phyloP scores from a whole-genome alignment of 1,139 yeast genomes.

The Debaryomyces sp. region DNA sequence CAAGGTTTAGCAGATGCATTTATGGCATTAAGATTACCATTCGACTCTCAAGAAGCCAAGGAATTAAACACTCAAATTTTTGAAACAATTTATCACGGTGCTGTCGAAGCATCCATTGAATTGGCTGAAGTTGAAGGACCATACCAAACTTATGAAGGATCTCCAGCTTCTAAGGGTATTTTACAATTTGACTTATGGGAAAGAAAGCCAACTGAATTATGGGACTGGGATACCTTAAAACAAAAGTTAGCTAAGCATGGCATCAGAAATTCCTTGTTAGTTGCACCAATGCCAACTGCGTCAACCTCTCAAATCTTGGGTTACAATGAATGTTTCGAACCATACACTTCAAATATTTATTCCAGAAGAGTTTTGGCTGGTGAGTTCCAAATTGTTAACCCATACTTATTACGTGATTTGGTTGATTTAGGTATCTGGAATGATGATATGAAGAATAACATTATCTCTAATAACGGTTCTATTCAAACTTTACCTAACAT shows the following conservation, averaged over 20 bases:
- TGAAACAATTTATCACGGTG: constrained; percentile 63
- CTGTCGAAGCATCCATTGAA: constrained; percentile 58
- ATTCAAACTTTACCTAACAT: constrained; percentile 76
- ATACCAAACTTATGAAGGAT: constrained; percentile 53
- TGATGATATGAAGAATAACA: constrained; percentile 76
- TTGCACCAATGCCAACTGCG: constrained; percentile 70
- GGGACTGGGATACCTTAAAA: constrained; percentile 59
- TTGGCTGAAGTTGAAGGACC: constrained; percentile 51
- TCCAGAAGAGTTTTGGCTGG: constrained; percentile 87
- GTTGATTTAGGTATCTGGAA: constrained; percentile 85
- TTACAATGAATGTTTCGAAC: constrained; percentile 64
- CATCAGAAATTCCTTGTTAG: constrained; percentile 58
- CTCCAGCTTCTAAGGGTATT: constrained; percentile 61
- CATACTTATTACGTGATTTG: constrained; percentile 76
- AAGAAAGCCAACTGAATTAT: constrained; percentile 57
- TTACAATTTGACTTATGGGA: constrained; percentile 63
- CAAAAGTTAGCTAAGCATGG: constrained; percentile 48
- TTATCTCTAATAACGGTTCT: constrained; percentile 82
- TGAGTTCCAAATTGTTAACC: constrained; percentile 87
- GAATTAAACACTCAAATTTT: constrained; percentile 59
- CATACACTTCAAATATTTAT: constrained; percentile 85
- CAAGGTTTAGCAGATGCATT: constrained; percentile 66
- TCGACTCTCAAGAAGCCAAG: constrained; percentile 59
- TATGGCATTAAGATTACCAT: constrained; percentile 57
- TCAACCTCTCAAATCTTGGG: constrained; percentile 66